Evolutionary conservation across 2,329 filamentous ascomycete genomes (phyloP), one percentile per base, ranked within the genome.

Genomic region (Helotiales sp.): DNA sequence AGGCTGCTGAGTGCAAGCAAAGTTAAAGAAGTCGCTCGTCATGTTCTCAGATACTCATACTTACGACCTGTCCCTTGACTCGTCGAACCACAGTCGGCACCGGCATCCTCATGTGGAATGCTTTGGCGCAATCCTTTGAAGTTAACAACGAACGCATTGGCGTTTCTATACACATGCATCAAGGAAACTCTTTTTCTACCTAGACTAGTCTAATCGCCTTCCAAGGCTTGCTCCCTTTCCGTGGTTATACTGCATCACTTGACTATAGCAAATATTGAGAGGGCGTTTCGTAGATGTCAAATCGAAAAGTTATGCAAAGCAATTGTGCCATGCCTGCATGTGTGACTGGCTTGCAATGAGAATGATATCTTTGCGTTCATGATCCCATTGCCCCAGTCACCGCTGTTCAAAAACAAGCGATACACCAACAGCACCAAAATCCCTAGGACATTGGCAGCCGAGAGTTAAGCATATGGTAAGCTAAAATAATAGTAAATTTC

Each of bases 1-100:
- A 96, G 78, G 87, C 91, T 66, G 90, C 92, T 66, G 92, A 96
- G 80, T 96, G 92, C 86, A 96, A 96, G 83, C 91, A 96, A 79
- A 96, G 90, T 79, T 96, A 85, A 82, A 66, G 55, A 47, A 8
- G 4, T n/a, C 24, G 15, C 49, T 2, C n/a, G n/a, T 40, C 34
- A 25, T 22, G 7, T 49, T 19, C 38, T 52, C 36, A 29, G 40
- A 60, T 50, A 50, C 49, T 46, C 30, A 54, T 10, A 34, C 34
- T 31, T 42, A 19, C 8, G 38, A 42, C 48, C n/a, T 46, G 36
- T 56, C 56, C 31, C 19, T 54, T 42, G 33, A 47, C 33, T 40
- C 24, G 54, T 57, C 54, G 48, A 17, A 17, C 38, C 25, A 46
- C 44, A 36, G 25, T 52, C 49, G 25, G 24, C 24, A 5, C 38